phyloP scores from a whole-genome alignment of 768 basidiomycete species.

The Russula brevipes region DNA sequence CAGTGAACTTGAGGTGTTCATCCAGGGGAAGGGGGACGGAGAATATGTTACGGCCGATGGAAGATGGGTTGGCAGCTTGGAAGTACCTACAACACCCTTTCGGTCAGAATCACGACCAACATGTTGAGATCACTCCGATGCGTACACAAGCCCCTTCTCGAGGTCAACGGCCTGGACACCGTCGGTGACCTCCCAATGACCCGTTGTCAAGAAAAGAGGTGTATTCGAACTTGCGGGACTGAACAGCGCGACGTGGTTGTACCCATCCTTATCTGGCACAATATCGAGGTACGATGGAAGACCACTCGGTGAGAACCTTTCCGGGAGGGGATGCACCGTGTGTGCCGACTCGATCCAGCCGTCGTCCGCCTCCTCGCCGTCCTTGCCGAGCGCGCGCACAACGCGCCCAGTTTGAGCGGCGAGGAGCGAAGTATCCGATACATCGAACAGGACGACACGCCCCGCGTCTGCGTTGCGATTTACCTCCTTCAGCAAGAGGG shows the following conservation, averaged over 20 bases:
- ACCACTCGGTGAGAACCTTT: conserved; percentile 37
- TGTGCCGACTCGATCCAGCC: conserved; percentile 90
- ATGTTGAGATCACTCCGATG: conserved; percentile 19
- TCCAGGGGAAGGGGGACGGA: conserved; percentile 64
- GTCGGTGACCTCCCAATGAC: conserved; percentile 84
- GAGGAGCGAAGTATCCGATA: conserved; percentile 31
- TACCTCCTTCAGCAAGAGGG: conserved; percentile 79
- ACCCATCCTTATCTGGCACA: conserved; percentile 75
- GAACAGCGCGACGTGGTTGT: conserved; percentile 90
- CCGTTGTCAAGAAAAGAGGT: conserved; percentile 81
- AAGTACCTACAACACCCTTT: conserved; percentile 60
- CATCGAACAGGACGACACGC: conserved; percentile 71
- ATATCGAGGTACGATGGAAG: conserved; percentile 83
- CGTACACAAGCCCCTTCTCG: conserved; percentile 66
- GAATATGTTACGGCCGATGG: conserved; percentile 80
- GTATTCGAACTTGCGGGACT: conserved; percentile 61
- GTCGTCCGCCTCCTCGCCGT: conserved; percentile 83
- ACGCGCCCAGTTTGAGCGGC: conserved; percentile 42
- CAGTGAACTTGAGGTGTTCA: conserved; percentile 27
- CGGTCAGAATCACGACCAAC: neutral
- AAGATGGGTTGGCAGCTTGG: conserved; percentile 75
- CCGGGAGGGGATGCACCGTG: conserved; percentile 54
- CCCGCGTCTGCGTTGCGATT: conserved; percentile 80
- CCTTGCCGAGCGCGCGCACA: conserved; percentile 70
- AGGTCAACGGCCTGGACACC: conserved; percentile 69